Conservation (phyloP, 2,329 filamentous ascomycete species). For the Cladobotryum protrusum region DNA sequence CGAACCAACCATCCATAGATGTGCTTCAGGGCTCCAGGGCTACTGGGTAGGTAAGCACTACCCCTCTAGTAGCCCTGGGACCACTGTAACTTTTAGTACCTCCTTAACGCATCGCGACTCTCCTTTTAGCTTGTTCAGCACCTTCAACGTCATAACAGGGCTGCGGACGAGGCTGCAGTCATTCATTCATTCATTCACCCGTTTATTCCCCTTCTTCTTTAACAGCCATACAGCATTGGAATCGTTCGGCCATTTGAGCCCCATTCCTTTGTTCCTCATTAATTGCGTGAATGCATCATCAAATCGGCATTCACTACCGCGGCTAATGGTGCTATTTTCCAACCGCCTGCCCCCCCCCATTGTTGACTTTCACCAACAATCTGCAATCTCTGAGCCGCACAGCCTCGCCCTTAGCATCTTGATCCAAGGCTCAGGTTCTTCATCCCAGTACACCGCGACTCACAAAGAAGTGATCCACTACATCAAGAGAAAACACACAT, state of each 20-base stretch:
- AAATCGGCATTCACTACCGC: background rate
- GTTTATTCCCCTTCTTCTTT: constrained; percentile 1
- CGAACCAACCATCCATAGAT: too few relatives aligned
- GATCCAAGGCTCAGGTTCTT: background rate
- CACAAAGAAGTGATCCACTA: background rate
- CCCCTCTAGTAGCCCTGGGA: too few relatives aligned
- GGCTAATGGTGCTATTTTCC: background rate
- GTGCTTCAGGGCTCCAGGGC: too few relatives aligned
- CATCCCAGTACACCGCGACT: background rate
- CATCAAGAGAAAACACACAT: background rate
- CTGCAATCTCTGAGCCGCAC: constrained; percentile 1
- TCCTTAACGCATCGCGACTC: too few relatives aligned
- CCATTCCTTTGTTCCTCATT: too few relatives aligned
- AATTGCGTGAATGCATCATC: too few relatives aligned
- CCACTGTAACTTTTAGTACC: too few relatives aligned
- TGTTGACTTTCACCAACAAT: background rate
- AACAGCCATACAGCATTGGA: background rate
- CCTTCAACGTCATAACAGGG: constrained; percentile 8
- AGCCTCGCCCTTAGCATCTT: constrained; percentile 2
- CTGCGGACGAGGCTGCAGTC: constrained; percentile 6
- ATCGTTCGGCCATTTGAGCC: too few relatives aligned
- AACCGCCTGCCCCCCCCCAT: background rate
- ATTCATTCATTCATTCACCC: background rate
- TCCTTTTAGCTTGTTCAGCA: background rate
- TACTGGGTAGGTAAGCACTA: too few relatives aligned